Evolutionary conservation across 331 rosid genomes (phyloP).

Genomic region (Dryas integrifolia): DNA sequence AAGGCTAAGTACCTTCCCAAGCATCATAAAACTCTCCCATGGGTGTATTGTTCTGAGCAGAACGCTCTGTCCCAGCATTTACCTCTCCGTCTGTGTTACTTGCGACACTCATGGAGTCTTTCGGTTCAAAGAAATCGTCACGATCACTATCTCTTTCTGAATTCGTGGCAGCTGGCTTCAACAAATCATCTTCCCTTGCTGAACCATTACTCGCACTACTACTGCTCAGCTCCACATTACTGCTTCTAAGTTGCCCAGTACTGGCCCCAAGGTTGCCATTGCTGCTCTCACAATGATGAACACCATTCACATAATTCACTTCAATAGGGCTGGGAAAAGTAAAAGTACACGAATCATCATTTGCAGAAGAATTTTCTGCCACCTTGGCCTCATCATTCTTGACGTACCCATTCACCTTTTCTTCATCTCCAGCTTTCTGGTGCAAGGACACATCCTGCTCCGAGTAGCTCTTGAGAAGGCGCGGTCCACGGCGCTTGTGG

Average conservation of each 20-base stretch:
- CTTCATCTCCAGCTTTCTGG: constrained; percentile 29
- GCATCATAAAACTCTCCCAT: constrained; percentile 81
- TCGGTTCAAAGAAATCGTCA: constrained; percentile 79
- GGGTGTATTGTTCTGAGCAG: constrained; percentile 37
- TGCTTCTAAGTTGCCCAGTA: constrained; percentile 28
- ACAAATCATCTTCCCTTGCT: constrained; percentile 27
- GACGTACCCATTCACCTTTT: constrained; percentile 22
- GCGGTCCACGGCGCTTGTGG: constrained; percentile 97
- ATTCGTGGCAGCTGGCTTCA: constrained; percentile 29
- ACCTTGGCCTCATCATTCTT: constrained; percentile 37
- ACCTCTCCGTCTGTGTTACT: constrained; percentile 85
- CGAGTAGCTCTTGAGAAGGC: constrained; percentile 77
- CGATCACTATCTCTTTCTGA: constrained; percentile 48
- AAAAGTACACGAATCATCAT: constrained; percentile 38
- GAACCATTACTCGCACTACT: constrained; percentile 29
- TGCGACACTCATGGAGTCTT: constrained; percentile 61
- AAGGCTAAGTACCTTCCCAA: constrained; percentile 68
- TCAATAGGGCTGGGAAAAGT: constrained; percentile 33
- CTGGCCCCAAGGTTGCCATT: constrained; percentile 34
- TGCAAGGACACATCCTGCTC: constrained; percentile 49
- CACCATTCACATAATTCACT: constrained; percentile 37
- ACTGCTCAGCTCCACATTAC: constrained; percentile 17
- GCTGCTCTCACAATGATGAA: constrained; percentile 32
- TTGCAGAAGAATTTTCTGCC: constrained; percentile 36
- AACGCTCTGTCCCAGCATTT: constrained; percentile 46